A percentile compares a stretch with the other conserved stretches of the same genome.
These are phyloP conservation scores for Heterobasidion annosum DNA, from an alignment of 1,284 basidiomycete species.

Conservation along the genomic window DNA sequence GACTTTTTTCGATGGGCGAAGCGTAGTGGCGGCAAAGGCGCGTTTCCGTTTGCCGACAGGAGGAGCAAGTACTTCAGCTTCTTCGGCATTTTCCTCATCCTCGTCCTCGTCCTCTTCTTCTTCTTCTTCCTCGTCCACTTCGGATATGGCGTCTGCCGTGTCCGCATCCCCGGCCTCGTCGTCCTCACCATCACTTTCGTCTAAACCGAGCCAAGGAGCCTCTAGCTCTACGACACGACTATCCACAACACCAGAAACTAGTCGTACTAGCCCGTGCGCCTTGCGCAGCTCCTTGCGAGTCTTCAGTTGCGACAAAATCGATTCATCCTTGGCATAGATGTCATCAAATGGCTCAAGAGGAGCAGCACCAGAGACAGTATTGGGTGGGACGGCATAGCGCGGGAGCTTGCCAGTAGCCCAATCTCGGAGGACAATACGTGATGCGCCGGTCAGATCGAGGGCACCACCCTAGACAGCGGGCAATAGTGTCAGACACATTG, in stretches of 20 bases:
- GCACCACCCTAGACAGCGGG: conserved; percentile 50
- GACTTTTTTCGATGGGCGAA: conserved; percentile 42
- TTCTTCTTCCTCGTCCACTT: conserved; percentile 14
- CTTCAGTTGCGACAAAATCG: conserved; percentile 37
- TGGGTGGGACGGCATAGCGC: conserved; percentile 65
- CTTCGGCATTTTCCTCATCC: conserved; percentile 15
- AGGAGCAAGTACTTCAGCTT: conserved; percentile 17
- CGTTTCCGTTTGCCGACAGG: conserved; percentile 40
- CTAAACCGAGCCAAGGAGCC: conserved; percentile 35
- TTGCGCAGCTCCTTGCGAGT: conserved; percentile 60
- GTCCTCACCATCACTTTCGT: conserved; percentile 20
- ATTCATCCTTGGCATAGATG: conserved; percentile 33
- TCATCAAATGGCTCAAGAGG: conserved; percentile 17
- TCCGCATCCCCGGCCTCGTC: conserved; percentile 19
- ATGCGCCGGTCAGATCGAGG: conserved; percentile 73
- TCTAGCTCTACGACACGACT: conserved; percentile 46
- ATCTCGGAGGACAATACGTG: conserved; percentile 80
- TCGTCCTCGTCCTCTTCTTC: conserved; percentile 15
- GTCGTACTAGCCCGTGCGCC: conserved; percentile 47
- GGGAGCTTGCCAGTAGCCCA: conserved; percentile 81
- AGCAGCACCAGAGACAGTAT: conserved; percentile 7
- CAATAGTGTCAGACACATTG: neutral
- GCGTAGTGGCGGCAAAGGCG: conserved; percentile 16
- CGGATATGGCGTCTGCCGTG: conserved; percentile 8
- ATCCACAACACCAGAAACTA: conserved; percentile 45